Conservation (phyloP, 768 basidiomycete species). For the Pleurotus platypus region DNA sequence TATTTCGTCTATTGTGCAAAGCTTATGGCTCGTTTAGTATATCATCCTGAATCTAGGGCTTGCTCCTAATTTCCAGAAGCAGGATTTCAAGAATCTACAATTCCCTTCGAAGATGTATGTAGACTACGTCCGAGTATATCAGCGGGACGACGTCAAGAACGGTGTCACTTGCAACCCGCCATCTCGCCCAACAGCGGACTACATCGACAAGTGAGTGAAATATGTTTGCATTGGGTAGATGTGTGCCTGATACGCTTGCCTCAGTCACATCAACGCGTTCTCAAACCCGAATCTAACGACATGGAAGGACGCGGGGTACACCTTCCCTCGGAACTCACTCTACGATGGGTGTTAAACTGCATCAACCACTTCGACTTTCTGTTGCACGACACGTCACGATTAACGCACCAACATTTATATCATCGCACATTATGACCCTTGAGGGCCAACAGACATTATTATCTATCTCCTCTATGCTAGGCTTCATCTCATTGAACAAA, state of each 20-base stretch:
- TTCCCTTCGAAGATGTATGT: slow-evolving; percentile 83
- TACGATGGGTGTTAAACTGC: slow-evolving; percentile 36
- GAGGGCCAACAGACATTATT: slow-evolving; percentile 3
- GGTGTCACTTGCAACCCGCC: slow-evolving; percentile 80
- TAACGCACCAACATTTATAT: neutral
- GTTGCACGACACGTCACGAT: neutral
- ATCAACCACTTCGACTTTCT: neutral
- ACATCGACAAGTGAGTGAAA: slow-evolving; percentile 59
- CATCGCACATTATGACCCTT: neutral
- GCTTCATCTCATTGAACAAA: neutral
- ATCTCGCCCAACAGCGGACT: slow-evolving; percentile 72
- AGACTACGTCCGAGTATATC: slow-evolving; percentile 90
- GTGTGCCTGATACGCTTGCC: neutral
- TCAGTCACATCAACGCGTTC: slow-evolving; percentile 53
- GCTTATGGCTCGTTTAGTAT: slow-evolving; percentile 41
- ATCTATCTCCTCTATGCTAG: slow-evolving; percentile 3
- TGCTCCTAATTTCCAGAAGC: slow-evolving; percentile 69
- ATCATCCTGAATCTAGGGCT: slow-evolving; percentile 85
- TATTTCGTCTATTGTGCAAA: neutral
- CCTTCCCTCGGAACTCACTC: slow-evolving; percentile 65
- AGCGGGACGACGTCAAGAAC: slow-evolving; percentile 65
- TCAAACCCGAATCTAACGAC: slow-evolving; percentile 81
- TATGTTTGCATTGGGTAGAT: neutral
- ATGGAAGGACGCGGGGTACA: slow-evolving; percentile 75
- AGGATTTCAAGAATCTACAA: slow-evolving; percentile 64